Evolutionary conservation across 805 yeast genomes (phyloP).

Genomic region (Blastobotrys parvus): DNA sequence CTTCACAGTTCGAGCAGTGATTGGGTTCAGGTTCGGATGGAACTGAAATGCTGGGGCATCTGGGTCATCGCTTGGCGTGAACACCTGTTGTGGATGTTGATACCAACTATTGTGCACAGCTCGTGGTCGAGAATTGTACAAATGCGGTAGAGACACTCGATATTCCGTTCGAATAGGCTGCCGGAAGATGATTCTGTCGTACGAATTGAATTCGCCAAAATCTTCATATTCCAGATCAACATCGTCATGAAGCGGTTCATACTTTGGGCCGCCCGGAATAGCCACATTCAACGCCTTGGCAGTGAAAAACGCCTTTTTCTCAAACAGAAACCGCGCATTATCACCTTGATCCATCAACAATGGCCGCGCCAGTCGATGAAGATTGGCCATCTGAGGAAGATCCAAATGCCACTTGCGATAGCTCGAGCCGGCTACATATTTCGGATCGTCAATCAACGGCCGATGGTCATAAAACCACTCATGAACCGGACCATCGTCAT

Average conservation of each 20-base stretch:
- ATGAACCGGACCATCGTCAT: conserved; percentile 49
- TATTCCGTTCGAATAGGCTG: conserved; percentile 73
- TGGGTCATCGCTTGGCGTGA: conserved; percentile 39
- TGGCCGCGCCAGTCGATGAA: conserved; percentile 66
- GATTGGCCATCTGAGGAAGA: conserved; percentile 50
- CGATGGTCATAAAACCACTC: conserved; percentile 79
- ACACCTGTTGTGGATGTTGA: conserved; percentile 52
- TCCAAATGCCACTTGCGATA: conserved; percentile 66
- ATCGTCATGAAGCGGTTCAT: conserved; percentile 75
- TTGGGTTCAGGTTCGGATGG: conserved; percentile 48
- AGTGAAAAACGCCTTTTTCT: conserved; percentile 71
- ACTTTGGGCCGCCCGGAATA: conserved; percentile 93
- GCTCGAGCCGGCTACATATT: conserved; percentile 64
- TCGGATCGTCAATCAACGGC: conserved; percentile 55
- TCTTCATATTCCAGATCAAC: conserved; percentile 62
- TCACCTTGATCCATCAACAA: conserved; percentile 50
- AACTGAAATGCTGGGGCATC: conserved; percentile 50
- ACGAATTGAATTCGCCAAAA: conserved; percentile 80
- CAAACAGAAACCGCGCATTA: conserved; percentile 65
- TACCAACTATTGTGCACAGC: conserved; percentile 56
- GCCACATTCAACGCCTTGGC: conserved; percentile 85
- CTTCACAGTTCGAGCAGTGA: conserved; percentile 24
- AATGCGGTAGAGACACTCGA: conserved; percentile 74
- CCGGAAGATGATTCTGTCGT: conserved; percentile 80
- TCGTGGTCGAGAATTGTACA: conserved; percentile 71